Base-by-base conservation (phyloP, 148 eudicot genomes). In the Pouteria glomerata region DNA sequence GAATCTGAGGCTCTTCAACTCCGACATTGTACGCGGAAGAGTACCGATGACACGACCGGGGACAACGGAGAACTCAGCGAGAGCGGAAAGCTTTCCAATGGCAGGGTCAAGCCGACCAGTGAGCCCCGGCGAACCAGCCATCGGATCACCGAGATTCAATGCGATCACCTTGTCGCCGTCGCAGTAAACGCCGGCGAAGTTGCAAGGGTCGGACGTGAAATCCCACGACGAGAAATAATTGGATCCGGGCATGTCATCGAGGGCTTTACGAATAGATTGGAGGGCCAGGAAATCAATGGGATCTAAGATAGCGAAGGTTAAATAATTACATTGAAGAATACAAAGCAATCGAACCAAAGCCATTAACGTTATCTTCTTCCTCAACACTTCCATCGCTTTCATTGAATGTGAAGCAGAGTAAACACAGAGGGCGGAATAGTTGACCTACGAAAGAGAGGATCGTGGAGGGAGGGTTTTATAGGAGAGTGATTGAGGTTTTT, bases 191-290 rank as follows among this genome's bases (percentile, higher is more conserved):
- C 97, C 98, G 69, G 87, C 74, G 84, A 94, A 94, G 63, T 57
- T 71, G 67, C 98, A 94, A 0, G 98, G 98, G 73, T 94, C 96
- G 35, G 87, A 57, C 1, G 98, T 91, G 84, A 94, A 94, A 60
- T 94, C 97, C 98, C 97, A 94, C 1, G 96, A 76, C 0, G 84
- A 39, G 63, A 94, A 91, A 69, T 78, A 93, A 11, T 59, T 75
- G 2, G 98, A 93, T 0, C 95, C 95, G 0, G 92, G 88, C 30
- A 75, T 57, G 73, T 90, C 97, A 23, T 65, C 52, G 2, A 93
- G 73, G 7, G 92, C 68, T 53, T 83, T 87, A 0, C 85, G 77
- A 11, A 93, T 81, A 0, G 92, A 80, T 74, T 93, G 98, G 0
- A 93, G 72, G 2, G 98, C 92, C 1, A 90, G 69, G 71, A 93